phyloP scores from a whole-genome alignment of 2,329 filamentous ascomycete species.

The Penicillium sp. region DNA sequence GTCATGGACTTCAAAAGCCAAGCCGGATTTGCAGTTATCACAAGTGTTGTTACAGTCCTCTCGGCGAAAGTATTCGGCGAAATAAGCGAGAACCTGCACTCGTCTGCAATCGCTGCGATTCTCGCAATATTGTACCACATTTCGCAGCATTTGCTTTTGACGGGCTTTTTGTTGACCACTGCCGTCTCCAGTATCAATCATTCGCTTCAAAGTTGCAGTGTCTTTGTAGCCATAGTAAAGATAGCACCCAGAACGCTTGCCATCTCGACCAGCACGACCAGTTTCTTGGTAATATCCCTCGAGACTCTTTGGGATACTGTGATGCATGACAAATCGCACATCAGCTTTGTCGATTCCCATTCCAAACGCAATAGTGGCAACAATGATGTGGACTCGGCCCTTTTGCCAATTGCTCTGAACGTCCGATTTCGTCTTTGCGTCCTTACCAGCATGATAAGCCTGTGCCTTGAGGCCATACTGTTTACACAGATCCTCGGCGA shows the following conservation, averaged over 20 bases:
- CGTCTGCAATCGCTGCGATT: constrained; percentile 85
- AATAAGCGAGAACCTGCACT: constrained; percentile 87
- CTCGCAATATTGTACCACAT: constrained; percentile 84
- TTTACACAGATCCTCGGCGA: constrained; percentile 66
- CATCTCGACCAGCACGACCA: constrained; percentile 88
- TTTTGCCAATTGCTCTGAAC: constrained; percentile 82
- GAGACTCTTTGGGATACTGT: constrained; percentile 87
- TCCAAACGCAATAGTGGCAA: constrained; percentile 96
- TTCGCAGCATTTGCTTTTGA: constrained; percentile 79
- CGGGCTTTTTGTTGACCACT: constrained; percentile 76
- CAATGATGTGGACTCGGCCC: constrained; percentile 79
- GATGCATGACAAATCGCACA: constrained; percentile 93
- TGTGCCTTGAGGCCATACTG: constrained; percentile 67
- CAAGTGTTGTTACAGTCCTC: constrained; percentile 72
- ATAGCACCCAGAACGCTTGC: constrained; percentile 81
- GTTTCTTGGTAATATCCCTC: constrained; percentile 99
- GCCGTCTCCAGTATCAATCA: constrained; percentile 81
- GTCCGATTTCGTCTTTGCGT: constrained; percentile 63
- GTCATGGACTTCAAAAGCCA: constrained; percentile 70
- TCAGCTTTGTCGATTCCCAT: constrained; percentile 99
- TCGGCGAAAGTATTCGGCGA: constrained; percentile 76
- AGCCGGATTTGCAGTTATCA: constrained; percentile 81
- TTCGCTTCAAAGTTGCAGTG: constrained; percentile 67
- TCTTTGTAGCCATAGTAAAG: constrained; percentile 85
- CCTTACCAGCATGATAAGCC: constrained; percentile 83